Evolutionary conservation across 805 yeast genomes (phyloP).

Genomic region (Maudiozyma bulderi): DNA sequence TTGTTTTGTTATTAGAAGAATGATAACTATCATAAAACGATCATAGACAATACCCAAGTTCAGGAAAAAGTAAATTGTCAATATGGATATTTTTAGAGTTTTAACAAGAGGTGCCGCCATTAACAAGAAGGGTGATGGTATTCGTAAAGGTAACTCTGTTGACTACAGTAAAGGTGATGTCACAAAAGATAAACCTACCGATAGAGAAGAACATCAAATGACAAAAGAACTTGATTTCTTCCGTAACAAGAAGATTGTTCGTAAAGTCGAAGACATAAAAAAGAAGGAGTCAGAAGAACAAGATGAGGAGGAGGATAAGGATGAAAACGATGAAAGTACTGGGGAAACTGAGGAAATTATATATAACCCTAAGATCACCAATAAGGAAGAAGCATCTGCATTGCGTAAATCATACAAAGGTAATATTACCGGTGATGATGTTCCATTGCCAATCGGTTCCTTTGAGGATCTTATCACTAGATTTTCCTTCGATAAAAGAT

Average conservation of each 20-base stretch:
- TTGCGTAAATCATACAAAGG: constrained; percentile 53
- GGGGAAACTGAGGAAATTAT: constrained; percentile 27
- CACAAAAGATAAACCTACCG: constrained; percentile 7
- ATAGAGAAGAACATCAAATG: constrained; percentile 36
- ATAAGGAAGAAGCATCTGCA: constrained; percentile 47
- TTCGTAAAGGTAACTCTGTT: constrained; percentile 18
- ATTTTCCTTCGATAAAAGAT: constrained; percentile 48
- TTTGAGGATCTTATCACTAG: constrained; percentile 71
- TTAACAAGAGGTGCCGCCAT: constrained; percentile 79
- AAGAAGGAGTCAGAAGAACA: constrained; percentile 11
- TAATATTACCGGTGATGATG: constrained; percentile 73
- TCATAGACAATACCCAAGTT: neutral
- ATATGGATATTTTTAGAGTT: constrained; percentile 83
- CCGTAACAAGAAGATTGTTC: constrained; percentile 40
- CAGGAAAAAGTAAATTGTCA: neutral
- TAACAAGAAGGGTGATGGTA: constrained; percentile 37
- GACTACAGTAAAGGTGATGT: constrained; percentile 23
- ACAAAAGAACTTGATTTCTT: constrained; percentile 80
- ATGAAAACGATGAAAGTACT: constrained; percentile 14
- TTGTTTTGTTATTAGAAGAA: neutral
- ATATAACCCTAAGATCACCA: constrained; percentile 35
- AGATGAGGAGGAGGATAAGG: constrained; percentile 21
- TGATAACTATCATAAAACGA: neutral
- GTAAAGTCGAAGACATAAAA: constrained; percentile 18
- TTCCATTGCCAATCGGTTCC: constrained; percentile 86